phyloP scores from a whole-genome alignment of 2,329 filamentous ascomycete genomes.

The Xylariaceae sp. region DNA sequence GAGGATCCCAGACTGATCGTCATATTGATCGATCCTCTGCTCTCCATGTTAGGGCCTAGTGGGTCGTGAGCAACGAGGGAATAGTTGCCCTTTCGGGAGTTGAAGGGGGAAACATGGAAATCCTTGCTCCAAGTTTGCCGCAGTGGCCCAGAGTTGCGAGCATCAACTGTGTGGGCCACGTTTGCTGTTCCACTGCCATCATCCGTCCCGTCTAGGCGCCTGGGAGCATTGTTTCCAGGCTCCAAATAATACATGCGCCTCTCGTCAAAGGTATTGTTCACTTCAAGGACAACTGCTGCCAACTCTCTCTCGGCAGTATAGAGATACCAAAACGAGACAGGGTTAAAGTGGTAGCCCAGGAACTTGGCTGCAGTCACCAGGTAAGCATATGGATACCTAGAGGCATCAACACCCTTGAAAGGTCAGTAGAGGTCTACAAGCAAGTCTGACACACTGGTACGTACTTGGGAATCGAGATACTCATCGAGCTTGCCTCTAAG shows the following conservation, averaged over 20 bases:
- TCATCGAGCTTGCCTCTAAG: conserved; percentile 55
- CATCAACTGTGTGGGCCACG: background rate
- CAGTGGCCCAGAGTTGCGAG: conserved; percentile 25
- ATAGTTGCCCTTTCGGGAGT: conserved; percentile 50
- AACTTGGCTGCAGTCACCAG: conserved; percentile 64
- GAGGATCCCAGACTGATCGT: conserved; percentile 55
- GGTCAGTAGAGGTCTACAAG: conserved; percentile 8
- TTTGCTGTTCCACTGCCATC: conserved; percentile 1
- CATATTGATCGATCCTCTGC: conserved; percentile 41
- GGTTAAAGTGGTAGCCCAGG: conserved; percentile 65
- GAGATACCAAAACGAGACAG: conserved; percentile 73
- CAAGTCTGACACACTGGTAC: conserved; percentile 7
- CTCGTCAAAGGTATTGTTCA: conserved; percentile 72
- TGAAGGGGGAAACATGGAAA: conserved; percentile 73
- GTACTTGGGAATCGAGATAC: conserved; percentile 51
- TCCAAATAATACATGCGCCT: conserved; percentile 57
- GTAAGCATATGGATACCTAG: conserved; percentile 59
- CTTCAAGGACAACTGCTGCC: conserved; percentile 60
- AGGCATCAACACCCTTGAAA: conserved; percentile 47
- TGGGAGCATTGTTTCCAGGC: conserved; percentile 20
- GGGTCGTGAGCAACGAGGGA: conserved; percentile 43
- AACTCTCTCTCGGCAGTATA: conserved; percentile 53
- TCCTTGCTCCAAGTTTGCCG: conserved; percentile 57
- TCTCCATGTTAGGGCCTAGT: conserved; percentile 30
- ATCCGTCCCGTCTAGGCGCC: conserved; percentile 6